phyloP scores from a whole-genome alignment of 345 rosid genomes.

The Rhizophora apiculata region DNA sequence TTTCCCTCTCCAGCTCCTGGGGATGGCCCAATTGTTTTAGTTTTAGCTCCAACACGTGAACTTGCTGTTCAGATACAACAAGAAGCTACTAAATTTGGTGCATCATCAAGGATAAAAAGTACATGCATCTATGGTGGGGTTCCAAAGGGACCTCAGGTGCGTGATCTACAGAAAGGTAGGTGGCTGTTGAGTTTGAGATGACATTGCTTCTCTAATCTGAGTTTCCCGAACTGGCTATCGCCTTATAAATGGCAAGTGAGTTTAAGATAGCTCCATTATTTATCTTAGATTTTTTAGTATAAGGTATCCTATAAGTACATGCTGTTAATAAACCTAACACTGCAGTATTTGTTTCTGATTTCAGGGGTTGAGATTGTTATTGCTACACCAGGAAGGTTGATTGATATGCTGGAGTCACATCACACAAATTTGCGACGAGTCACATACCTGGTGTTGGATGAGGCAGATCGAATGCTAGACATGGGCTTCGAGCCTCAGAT shows the following conservation, averaged over 20 bases:
- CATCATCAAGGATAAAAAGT: constrained; percentile 87
- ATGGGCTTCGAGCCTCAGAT: constrained; percentile 99
- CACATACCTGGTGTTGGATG: constrained; percentile 96
- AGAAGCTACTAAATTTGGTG: constrained; percentile 93
- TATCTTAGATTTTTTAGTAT: constrained; percentile 4
- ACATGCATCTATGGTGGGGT: constrained; percentile 99
- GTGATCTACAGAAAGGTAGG: constrained; percentile 99
- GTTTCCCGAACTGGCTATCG: constrained; percentile 35
- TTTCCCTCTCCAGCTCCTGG: constrained; percentile 62
- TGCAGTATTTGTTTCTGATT: constrained; percentile 6
- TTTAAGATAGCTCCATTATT: constrained; percentile 18
- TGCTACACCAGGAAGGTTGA: constrained; percentile 98
- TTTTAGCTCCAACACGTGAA: constrained; percentile 98
- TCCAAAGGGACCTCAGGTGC: constrained; percentile 99
- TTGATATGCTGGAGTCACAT: constrained; percentile 97
- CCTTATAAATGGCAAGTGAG: constrained; percentile 25
- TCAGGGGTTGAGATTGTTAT: constrained; percentile 94
- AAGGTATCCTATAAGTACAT: constrained; percentile 7
- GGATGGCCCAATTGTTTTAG: constrained; percentile 97
- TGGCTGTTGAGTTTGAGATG: constrained; percentile 34
- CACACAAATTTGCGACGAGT: constrained; percentile 91
- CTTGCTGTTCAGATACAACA: constrained; percentile 99
- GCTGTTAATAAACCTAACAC: constrained; percentile 1
- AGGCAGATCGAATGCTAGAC: constrained; percentile 98
- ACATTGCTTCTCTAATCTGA: constrained; percentile 34